Conservation (phyloP, 768 basidiomycete species). For the Suillus hirtellus region DNA sequence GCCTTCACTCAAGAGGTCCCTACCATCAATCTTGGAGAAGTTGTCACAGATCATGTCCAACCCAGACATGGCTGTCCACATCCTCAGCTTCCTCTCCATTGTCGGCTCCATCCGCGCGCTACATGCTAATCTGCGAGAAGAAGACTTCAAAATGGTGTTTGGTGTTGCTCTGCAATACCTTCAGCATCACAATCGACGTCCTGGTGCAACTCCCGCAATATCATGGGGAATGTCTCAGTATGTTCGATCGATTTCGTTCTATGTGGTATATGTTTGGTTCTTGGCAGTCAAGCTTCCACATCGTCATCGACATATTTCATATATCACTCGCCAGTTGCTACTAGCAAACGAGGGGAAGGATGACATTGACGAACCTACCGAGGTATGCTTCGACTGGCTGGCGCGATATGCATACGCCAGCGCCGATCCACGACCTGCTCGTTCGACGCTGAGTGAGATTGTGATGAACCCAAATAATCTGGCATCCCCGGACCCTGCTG, state of each 20-base stretch:
- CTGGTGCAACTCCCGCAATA: constrained; percentile 54
- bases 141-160: constrained; percentile 91
- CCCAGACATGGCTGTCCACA: constrained; percentile 91
- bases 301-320: constrained; percentile 76
- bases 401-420: constrained; percentile 92
- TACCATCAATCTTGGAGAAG: constrained; percentile 82
- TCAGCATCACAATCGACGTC: constrained; percentile 75
- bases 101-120: constrained; percentile 78
- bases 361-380: constrained; percentile 83
- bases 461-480: constrained; percentile 58
- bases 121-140: constrained; percentile 88
- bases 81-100: constrained; percentile 87
- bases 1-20: constrained; percentile 73
- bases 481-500: constrained; percentile 37
- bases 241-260: constrained; percentile 86
- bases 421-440: constrained; percentile 87
- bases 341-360: constrained; percentile 78
- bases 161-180: constrained; percentile 93
- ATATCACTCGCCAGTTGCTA: constrained; percentile 83
- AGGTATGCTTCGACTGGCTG: constrained; percentile 98
- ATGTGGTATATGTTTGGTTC: constrained; percentile 94
- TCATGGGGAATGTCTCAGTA: constrained; percentile 92
- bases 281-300: constrained; percentile 81
- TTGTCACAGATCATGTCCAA: constrained; percentile 94
- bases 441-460: constrained; percentile 75